Base-by-base conservation (phyloP, 116 monocot species). In the Dioscorea cayenensis region DNA sequence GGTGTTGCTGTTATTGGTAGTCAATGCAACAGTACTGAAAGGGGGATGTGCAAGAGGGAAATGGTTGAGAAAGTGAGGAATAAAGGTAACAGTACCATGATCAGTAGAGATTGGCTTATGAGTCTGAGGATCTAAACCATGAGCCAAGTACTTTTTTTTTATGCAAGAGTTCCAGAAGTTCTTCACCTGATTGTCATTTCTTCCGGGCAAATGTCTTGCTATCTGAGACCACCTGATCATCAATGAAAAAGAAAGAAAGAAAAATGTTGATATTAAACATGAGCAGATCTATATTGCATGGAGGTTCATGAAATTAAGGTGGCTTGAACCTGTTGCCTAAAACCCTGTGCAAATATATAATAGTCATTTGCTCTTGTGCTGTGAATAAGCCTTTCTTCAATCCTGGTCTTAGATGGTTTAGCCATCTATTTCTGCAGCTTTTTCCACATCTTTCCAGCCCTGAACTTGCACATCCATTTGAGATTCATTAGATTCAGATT, bases 131-230 rank as follows among this genome's bases (percentile, higher is more conserved):
- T 94, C 94, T 27, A 94, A 55, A 3, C 94, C 94, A 59, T 90
- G 90, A 2, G 94, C 84, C 14, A 94, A 84, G 14, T 90, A 79
- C 74, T 90, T 94, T 86, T 90, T 94, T 80, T 94, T 94, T 68
- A 94, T 90, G 86, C 94, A 86, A 0, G 94, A 94, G 80, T 94
- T 94, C 94, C 90, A 94, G 25, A 94, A 90, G 80, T 90, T 94
- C 82, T 94, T 94, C 68, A 94, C 94, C 80, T 94, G 90, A 49
- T 94, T 94, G 80, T 94, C 94, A n/a, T 90, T 94, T 70, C 94
- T 84, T 28, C 94, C 94, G 1, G 94, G 90, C 5, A 94, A 77
- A 67, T 94, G 90, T 72, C 90, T 94, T 16, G 94, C 94, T 76
- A 94, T 94, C 69, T 94, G 94, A 64, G 94, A 90, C 94, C 94